Evolutionary conservation across 1,284 basidiomycete genomes (phyloP).

Genomic region (Neonothopanus nambi): DNA sequence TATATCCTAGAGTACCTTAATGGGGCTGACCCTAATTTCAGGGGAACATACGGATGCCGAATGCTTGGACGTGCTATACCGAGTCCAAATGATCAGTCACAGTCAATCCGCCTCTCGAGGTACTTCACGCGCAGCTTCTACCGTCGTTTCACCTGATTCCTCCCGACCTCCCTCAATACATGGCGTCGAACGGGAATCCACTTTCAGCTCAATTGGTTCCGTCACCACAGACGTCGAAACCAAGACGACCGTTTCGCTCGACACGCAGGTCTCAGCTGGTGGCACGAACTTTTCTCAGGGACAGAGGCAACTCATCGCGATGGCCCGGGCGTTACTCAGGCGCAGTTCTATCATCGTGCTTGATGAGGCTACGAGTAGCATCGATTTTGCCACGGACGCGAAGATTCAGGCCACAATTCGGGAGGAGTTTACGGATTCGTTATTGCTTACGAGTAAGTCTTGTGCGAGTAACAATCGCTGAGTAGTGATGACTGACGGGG

Average conservation of each 20-base stretch:
- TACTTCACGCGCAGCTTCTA: constrained; percentile 42
- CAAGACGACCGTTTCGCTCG: constrained; percentile 60
- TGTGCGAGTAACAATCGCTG: neutral
- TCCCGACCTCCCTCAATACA: constrained; percentile 51
- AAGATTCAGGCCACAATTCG: constrained; percentile 82
- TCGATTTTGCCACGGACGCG: constrained; percentile 73
- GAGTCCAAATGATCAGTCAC: constrained; percentile 63
- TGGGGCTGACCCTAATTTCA: constrained; percentile 24
- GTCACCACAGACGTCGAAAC: constrained; percentile 47
- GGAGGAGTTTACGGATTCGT: constrained; percentile 68
- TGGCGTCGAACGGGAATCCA: constrained; percentile 34
- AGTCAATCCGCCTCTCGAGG: constrained; percentile 44
- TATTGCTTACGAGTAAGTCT: constrained; percentile 55
- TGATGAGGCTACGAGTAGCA: constrained; percentile 82
- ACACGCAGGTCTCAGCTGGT: constrained; percentile 74
- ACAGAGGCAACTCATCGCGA: constrained; percentile 82
- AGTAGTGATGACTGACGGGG: too few relatives aligned
- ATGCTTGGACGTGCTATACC: constrained; percentile 64
- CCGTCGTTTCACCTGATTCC: constrained; percentile 38
- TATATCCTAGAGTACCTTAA: too few relatives aligned
- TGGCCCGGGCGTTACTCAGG: constrained; percentile 77
- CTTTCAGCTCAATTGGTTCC: constrained; percentile 36
- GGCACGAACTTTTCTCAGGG: constrained; percentile 86
- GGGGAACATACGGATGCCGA: constrained; percentile 82
- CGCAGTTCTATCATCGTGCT: constrained; percentile 78